Conservation (phyloP, 2,329 filamentous ascomycete genomes). For the Thyridium curvatum region DNA sequence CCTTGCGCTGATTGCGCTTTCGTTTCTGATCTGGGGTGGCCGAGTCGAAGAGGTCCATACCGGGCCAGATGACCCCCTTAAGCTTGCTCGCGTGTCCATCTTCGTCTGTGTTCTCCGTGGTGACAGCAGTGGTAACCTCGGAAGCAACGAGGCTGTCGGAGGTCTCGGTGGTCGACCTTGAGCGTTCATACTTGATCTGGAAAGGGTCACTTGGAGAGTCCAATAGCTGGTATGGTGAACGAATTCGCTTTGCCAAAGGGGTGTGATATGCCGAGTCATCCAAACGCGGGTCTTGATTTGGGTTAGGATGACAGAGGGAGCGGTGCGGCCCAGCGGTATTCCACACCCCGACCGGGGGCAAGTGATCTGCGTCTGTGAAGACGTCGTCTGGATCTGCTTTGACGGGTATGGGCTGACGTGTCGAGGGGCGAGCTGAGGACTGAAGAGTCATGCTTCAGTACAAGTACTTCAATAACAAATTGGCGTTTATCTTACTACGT, state of each 20-base stretch:
- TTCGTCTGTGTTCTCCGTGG: conserved; percentile 16
- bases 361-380: background rate
- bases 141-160: conserved; percentile 15
- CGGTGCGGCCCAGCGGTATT: too few species aligned
- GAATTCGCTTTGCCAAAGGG: conserved; percentile 11
- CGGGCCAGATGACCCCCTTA: conserved; percentile 69
- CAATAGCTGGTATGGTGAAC: conserved; percentile 7
- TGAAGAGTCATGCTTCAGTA: conserved; percentile 1
- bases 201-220: conserved; percentile 7
- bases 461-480: background rate
- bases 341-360: background rate
- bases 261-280: conserved; percentile 13
- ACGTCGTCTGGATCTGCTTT: conserved; percentile 12
- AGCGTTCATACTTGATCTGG: conserved; percentile 14
- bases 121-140: conserved; percentile 16
- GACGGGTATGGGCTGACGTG: background rate
- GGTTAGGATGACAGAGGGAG: conserved; percentile 4
- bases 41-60: conserved; percentile 78
- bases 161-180: conserved; percentile 19
- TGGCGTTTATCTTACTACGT: conserved; percentile 6
- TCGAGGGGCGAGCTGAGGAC: too few species aligned
- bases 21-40: conserved; percentile 67
- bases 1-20: conserved; percentile 74
- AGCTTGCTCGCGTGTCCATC: conserved; percentile 38
- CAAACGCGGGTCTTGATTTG: conserved; percentile 6